These are phyloP conservation scores for Crotalaria pallida DNA, from an alignment of 306 rosid species.

Conservation along the genomic window DNA sequence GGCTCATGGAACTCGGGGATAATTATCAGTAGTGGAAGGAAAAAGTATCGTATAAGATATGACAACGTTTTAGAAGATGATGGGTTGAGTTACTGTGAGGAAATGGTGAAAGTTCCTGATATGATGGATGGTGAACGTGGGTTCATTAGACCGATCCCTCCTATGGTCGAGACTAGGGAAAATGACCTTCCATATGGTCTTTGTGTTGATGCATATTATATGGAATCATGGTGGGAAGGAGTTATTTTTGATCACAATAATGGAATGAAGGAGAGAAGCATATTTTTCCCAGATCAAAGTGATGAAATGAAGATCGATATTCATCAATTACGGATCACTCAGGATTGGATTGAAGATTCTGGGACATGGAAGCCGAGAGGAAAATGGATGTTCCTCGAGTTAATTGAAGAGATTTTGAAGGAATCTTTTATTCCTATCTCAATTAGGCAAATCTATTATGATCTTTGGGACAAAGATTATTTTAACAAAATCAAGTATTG, in stretches of 20 bases:
- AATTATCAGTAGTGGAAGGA: slow-evolving; percentile 33
- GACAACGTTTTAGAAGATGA: slow-evolving; percentile 44
- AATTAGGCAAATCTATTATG: slow-evolving; percentile 81
- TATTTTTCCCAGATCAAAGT: slow-evolving; percentile 82
- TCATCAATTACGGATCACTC: slow-evolving; percentile 44
- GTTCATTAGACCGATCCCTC: slow-evolving; percentile 62
- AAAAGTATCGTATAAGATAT: slow-evolving; percentile 47
- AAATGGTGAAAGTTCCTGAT: slow-evolving; percentile 42
- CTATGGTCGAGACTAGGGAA: slow-evolving; percentile 13
- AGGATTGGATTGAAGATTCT: slow-evolving; percentile 65
- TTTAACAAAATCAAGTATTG: slow-evolving; percentile 53
- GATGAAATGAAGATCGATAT: slow-evolving; percentile 51
- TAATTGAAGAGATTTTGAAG: slow-evolving; percentile 51
- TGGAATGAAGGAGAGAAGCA: slow-evolving; percentile 43
- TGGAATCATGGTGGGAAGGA: slow-evolving; percentile 95
- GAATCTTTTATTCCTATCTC: slow-evolving; percentile 44
- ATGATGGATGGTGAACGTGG: slow-evolving; percentile 54
- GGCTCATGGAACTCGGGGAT: slow-evolving; percentile 86
- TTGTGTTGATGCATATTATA: slow-evolving; percentile 61
- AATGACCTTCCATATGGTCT: slow-evolving; percentile 49
- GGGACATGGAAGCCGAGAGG: slow-evolving; percentile 59
- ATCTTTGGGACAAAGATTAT: slow-evolving; percentile 39
- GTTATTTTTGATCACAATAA: slow-evolving; percentile 59
- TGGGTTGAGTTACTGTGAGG: slow-evolving; percentile 36
- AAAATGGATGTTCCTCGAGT: slow-evolving; percentile 65